Evolutionary conservation across 208 protist genomes (phyloP).

Genomic region (Zelonia costaricensis): DNA sequence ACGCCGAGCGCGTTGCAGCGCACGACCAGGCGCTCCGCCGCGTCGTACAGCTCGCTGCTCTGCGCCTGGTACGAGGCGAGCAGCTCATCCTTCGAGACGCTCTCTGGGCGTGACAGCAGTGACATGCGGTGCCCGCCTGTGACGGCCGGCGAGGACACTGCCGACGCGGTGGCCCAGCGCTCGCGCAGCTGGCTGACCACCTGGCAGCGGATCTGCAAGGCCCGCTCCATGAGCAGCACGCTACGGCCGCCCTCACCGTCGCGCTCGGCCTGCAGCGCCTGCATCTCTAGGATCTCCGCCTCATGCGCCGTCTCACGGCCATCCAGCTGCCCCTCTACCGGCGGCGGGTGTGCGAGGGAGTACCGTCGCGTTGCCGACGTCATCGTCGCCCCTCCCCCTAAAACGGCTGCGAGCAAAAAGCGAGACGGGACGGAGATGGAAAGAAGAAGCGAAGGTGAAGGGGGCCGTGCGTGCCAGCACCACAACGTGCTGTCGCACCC

Average conservation of each 20-base stretch:
- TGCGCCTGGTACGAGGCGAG: constrained; percentile 24
- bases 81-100: constrained; percentile 15
- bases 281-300: constrained; percentile 63
- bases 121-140: constrained; percentile 13
- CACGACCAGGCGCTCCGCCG: constrained; percentile 76
- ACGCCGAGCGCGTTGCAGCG: constrained; percentile 75
- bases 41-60: constrained; percentile 51
- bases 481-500: too few species aligned
- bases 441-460: background rate
- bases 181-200: constrained; percentile 31
- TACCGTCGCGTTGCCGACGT: constrained; percentile 25
- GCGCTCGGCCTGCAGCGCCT: constrained; percentile 51
- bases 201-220: constrained; percentile 71
- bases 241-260: constrained; percentile 50
- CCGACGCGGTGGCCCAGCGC: constrained; percentile 6
- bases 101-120: constrained; percentile 1
- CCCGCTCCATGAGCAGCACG: constrained; percentile 80
- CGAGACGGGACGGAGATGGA: background rate
- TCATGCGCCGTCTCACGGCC: constrained; percentile 66
- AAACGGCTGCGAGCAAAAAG: background rate
- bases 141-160: background rate
- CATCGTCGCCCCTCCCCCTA: constrained; percentile 1
- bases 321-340: constrained; percentile 29
- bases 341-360: constrained; percentile 38
- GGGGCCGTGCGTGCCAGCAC: too few species aligned